A percentile compares a stretch with the other conserved stretches of the same genome.
phyloP scores from a whole-genome alignment of 495 filamentous ascomycete genomes.

The Articulospora tetracladia region DNA sequence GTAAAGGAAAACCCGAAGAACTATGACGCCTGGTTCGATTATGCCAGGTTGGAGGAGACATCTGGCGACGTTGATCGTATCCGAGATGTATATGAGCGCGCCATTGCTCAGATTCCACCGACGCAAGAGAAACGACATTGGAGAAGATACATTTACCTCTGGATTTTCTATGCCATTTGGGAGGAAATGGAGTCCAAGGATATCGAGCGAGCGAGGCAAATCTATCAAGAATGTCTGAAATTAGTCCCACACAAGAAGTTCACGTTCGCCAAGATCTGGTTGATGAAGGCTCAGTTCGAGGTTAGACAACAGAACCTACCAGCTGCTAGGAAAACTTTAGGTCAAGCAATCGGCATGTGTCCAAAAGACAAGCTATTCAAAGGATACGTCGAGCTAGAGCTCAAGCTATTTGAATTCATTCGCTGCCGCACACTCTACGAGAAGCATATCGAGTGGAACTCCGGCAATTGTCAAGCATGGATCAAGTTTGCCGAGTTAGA shows the following conservation, averaged over 20 bases:
- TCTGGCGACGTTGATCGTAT: slow-evolving; percentile 75
- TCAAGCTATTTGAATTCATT: slow-evolving; percentile 87
- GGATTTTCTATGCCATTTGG: slow-evolving; percentile 95
- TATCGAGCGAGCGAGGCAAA: slow-evolving; percentile 74
- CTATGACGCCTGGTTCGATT: slow-evolving; percentile 97
- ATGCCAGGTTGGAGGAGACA: slow-evolving; percentile 83
- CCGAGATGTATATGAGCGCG: slow-evolving; percentile 90
- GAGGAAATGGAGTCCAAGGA: slow-evolving; percentile 86
- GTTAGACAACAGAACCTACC: slow-evolving; percentile 79
- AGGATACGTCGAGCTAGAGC: slow-evolving; percentile 87
- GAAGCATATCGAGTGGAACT: slow-evolving; percentile 89
- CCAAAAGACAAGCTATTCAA: slow-evolving; percentile 95
- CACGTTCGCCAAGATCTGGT: slow-evolving; percentile 96
- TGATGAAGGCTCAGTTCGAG: slow-evolving; percentile 90
- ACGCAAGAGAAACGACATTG: slow-evolving; percentile 97
- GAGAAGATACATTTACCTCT: slow-evolving; percentile 95
- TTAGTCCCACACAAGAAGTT: slow-evolving; percentile 95
- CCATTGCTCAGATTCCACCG: slow-evolving; percentile 93
- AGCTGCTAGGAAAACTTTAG: slow-evolving; percentile 80
- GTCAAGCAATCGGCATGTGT: slow-evolving; percentile 86
- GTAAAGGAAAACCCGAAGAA: slow-evolving; percentile 89
- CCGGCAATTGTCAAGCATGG: slow-evolving; percentile 87
- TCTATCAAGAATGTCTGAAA: slow-evolving; percentile 84
- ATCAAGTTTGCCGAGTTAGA: slow-evolving; percentile 93
- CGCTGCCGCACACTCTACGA: slow-evolving; percentile 88